phyloP scores from a whole-genome alignment of 306 rosid species.

The Inga leiocalycina region DNA sequence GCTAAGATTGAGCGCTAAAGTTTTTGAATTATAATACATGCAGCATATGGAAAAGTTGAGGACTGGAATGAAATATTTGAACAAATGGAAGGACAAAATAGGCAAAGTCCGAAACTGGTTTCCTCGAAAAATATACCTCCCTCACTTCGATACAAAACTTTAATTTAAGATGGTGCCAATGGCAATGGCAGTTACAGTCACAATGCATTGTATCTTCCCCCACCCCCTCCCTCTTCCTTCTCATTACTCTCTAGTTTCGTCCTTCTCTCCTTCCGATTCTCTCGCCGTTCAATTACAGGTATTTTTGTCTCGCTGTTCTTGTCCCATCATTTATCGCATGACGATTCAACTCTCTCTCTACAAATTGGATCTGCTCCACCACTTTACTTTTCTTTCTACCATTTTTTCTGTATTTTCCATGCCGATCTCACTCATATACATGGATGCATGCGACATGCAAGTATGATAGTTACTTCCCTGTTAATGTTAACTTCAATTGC shows the following conservation, averaged over 20 bases:
- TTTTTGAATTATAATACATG: background rate
- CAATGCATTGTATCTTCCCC: background rate
- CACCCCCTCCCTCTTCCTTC: background rate
- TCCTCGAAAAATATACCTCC: background rate
- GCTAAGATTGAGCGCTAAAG: too few relatives aligned
- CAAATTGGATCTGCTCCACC: background rate
- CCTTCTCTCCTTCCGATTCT: constrained; percentile 18
- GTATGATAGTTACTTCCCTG: background rate
- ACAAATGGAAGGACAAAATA: background rate
- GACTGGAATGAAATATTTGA: background rate
- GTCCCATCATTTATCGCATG: background rate
- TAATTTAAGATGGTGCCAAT: constrained; percentile 26
- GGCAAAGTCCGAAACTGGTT: background rate
- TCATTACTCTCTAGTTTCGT: background rate
- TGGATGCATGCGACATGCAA: constrained; percentile 54
- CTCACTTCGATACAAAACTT: constrained; percentile 10
- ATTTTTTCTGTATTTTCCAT: constrained; percentile 10
- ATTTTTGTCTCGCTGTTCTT: background rate
- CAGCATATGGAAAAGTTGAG: background rate
- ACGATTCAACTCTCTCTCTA: background rate
- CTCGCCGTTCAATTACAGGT: constrained; percentile 31
- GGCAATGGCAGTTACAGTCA: constrained; percentile 42
- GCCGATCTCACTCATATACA: constrained; percentile 12
- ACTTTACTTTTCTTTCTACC: constrained; percentile 1
- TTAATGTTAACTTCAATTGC: background rate